Conservation (phyloP, 257 asterid species). For the Nicotiana noctiflora region DNA sequence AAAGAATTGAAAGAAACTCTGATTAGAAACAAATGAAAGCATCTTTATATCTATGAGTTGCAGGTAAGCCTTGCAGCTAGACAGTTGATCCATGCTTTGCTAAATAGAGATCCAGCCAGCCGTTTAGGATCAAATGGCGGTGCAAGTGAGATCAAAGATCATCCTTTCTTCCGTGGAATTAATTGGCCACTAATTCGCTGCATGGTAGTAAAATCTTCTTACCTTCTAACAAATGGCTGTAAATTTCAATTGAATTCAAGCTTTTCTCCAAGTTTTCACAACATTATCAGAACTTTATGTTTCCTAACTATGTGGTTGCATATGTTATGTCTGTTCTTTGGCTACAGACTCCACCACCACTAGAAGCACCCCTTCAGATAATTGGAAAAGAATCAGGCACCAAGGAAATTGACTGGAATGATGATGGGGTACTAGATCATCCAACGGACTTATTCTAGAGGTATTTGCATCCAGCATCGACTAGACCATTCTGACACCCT, state of each 20-base stretch:
- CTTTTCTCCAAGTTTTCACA: not conserved
- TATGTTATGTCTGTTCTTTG: not conserved
- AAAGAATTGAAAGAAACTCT: not conserved
- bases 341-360: constrained; percentile 74
- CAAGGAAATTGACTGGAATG: constrained; percentile 60
- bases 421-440: constrained; percentile 67
- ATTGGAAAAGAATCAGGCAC: constrained; percentile 58
- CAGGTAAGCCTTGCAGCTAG: constrained; percentile 77
- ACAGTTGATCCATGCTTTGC: constrained; percentile 70
- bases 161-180: constrained; percentile 78
- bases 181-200: constrained; percentile 89
- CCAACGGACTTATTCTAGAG: constrained; percentile 69
- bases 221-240: not conserved
- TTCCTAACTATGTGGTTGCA: not conserved
- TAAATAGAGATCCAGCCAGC: constrained; percentile 68
- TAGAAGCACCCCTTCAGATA: constrained; percentile 64
- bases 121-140: constrained; percentile 90
- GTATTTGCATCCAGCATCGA: constrained; percentile 13
- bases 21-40: not conserved
- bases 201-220: constrained; percentile 47
- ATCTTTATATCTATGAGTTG: constrained; percentile 11
- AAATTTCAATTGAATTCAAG: not conserved
- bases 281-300: not conserved
- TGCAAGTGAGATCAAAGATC: constrained; percentile 83
- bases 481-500: not conserved